Base-by-base conservation (phyloP, 2,329 filamentous ascomycete genomes). In the Neophaeococcomyces mojaviensis region DNA sequence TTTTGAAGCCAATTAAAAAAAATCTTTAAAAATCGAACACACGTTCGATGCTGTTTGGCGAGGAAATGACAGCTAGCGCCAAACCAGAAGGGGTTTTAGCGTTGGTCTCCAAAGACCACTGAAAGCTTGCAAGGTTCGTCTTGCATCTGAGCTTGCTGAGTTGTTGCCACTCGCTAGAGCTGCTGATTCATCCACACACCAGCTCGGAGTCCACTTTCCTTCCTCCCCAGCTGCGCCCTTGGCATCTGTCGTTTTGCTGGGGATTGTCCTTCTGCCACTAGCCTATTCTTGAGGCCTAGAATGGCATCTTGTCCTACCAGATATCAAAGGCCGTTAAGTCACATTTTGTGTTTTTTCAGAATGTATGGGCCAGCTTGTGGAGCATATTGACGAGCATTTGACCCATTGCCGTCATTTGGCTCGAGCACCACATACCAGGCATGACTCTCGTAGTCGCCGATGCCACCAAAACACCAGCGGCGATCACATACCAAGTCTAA, bases 401-500 rank as follows among this genome's bases (percentile, higher is more conserved):
- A 28, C 24, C 24, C 10, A 10, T 28, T 28, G 24, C 24, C 10
- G 18, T 6, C 35, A 20, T 20, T 28, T 20, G 19, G 3, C 20
- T 26, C 20, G 10, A 39, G 4, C n/a, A n/a, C 3, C 6, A 13
- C 3, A 26, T 3, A 12, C 9, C 20, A 31, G 39, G 28, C n/a
- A 40, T 46, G 35, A 40, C 20, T 40, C 33, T 10, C 22, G 6
- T n/a, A 18, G 30, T 22, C 22, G 20, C 41, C 35, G 40, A 57
- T 57, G 55, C 55, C 55, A 47, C 52, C 52, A 32, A 55, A 57
- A 45, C 52, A 55, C 30, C 53, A 57, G 46, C 52, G 55, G 37
- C 48, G 55, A 34, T 55, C 51, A 18, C 64, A 67, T 51, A 66
- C 62, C 22, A 67, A 67, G 51, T 65, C 62, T 53, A 62, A 64